phyloP scores from a whole-genome alignment of 139 green algal species.

The Chlamydomonas eustigma region DNA sequence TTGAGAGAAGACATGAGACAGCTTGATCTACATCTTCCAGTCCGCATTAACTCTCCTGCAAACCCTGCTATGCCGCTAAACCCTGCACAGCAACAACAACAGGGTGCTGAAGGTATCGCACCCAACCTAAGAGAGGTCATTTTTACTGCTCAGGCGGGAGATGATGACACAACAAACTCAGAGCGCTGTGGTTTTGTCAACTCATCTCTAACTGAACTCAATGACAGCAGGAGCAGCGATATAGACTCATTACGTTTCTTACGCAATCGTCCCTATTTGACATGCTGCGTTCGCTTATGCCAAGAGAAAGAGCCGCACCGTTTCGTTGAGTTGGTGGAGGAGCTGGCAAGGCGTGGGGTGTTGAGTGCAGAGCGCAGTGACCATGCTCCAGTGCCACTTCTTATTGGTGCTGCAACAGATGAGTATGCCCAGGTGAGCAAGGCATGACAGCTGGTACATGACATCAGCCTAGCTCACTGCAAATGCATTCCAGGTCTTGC shows the following conservation, averaged over 20 bases:
- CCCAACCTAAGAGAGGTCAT: not conserved
- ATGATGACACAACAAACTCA: no score
- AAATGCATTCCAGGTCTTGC: no score
- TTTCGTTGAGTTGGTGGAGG: constrained; percentile 61
- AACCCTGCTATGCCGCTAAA: not conserved
- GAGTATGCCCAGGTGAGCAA: constrained; percentile 48
- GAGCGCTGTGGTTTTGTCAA: not conserved
- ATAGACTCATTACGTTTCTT: not conserved
- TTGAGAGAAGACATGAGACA: constrained; percentile 58
- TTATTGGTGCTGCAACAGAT: constrained; percentile 39
- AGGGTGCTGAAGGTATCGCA: not conserved
- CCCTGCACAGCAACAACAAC: not conserved
- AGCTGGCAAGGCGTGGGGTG: constrained; percentile 31
- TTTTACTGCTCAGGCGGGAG: not conserved
- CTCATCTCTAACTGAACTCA: not conserved
- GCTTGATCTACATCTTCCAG: constrained; percentile 21
- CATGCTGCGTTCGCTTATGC: constrained; percentile 65
- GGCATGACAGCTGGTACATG: no score
- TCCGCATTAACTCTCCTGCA: not conserved
- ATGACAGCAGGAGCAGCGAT: not conserved
- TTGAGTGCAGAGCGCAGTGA: constrained; percentile 24
- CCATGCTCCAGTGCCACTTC: constrained; percentile 41
- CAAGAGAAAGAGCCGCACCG: constrained; percentile 77
- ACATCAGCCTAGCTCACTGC: no score
- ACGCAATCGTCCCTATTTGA: constrained; percentile 8